Evolutionary conservation across 352 stramenopile species (phyloP).

Genomic region (Phytophthora agathidicida): DNA sequence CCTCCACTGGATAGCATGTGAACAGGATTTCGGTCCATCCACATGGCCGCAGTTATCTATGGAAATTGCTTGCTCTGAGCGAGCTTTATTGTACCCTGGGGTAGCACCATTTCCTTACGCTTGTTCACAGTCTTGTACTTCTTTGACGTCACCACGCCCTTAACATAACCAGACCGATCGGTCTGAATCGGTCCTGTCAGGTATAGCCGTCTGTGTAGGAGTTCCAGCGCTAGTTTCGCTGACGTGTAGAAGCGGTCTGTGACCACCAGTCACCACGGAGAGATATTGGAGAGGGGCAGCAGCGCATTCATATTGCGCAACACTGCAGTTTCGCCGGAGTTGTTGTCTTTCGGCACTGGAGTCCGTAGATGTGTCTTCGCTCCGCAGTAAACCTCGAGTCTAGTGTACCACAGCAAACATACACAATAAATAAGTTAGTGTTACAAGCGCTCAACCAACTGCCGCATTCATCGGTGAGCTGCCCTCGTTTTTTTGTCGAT

Average conservation of each 20-base stretch:
- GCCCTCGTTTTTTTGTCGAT: no score
- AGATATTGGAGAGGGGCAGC: neutral
- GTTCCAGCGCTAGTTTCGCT: neutral
- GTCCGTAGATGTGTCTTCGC: neutral
- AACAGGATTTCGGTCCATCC: slow-evolving; percentile 15
- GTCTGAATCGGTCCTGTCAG: neutral
- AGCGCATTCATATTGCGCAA: slow-evolving; percentile 11
- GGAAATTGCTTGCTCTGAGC: slow-evolving; percentile 9
- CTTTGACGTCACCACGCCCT: neutral
- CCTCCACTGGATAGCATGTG: slow-evolving; percentile 5
- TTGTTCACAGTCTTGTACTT: slow-evolving; percentile 3
- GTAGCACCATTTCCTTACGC: neutral
- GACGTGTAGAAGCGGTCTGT: slow-evolving; percentile 1
- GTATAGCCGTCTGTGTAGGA: neutral
- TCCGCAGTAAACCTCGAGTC: slow-evolving; percentile 4
- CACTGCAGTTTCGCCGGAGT: neutral
- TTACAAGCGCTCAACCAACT: no score
- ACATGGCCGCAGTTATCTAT: slow-evolving; percentile 1
- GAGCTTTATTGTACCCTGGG: slow-evolving; percentile 7
- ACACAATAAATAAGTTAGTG: no score
- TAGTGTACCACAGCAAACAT: no score
- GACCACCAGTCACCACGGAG: neutral
- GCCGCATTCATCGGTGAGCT: no score
- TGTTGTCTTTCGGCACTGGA: slow-evolving; percentile 3
- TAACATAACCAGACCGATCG: neutral